Conservation (phyloP, 306 rosid genomes). For the Malus asiatica region DNA sequence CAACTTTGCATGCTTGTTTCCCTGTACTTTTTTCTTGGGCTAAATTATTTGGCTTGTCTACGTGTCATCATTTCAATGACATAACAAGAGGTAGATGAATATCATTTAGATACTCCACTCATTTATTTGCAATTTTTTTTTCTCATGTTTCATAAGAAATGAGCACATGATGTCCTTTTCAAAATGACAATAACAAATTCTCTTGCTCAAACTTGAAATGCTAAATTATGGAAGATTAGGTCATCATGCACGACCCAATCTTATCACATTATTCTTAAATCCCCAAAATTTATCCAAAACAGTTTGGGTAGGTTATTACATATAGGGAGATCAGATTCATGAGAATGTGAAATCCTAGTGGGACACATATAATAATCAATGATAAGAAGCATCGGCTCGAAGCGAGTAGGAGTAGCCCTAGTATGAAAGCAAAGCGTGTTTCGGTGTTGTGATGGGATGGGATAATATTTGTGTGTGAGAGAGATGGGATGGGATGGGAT, state of each 20-base stretch:
- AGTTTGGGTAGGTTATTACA: neutral
- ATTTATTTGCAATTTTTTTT: neutral
- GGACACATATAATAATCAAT: neutral
- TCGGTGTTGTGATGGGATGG: neutral
- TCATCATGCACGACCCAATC: neutral
- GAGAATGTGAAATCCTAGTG: neutral
- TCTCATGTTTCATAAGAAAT: neutral
- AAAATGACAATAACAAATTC: neutral
- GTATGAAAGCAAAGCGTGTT: neutral
- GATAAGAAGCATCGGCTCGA: neutral
- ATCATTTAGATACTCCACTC: neutral
- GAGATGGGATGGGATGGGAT: neutral
- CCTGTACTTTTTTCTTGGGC: no score
- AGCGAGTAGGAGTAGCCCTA: neutral
- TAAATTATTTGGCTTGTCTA: neutral
- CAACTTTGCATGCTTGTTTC: no score
- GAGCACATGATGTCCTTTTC: neutral
- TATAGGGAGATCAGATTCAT: neutral
- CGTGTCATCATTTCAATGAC: neutral
- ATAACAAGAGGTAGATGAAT: neutral
- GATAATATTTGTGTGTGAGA: neutral
- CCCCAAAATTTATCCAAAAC: neutral
- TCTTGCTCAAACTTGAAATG: neutral
- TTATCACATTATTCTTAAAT: neutral
- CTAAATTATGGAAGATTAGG: neutral